These are phyloP conservation scores for Podila verticillata DNA, from an alignment of 192 early-diverging fungal genomes.

Conservation along the genomic window DNA sequence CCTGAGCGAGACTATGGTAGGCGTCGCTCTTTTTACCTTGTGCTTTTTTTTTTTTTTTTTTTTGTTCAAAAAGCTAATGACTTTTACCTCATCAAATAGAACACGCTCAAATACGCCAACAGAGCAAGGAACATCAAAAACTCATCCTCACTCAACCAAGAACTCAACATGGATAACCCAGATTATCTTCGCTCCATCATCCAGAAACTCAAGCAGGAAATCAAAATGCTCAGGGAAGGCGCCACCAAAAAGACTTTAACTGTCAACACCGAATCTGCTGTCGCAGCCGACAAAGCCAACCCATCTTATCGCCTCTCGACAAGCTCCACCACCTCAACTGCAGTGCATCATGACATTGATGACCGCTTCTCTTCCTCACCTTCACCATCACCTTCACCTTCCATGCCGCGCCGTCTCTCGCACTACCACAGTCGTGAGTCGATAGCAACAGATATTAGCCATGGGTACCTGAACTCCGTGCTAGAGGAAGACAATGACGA, in stretches of 20 bases:
- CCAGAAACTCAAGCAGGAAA: slow-evolving; percentile 66
- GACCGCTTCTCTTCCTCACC: slow-evolving; percentile 8
- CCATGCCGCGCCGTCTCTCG: slow-evolving; percentile 5
- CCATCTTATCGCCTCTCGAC: slow-evolving; percentile 31
- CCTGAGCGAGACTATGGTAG: slow-evolving; percentile 82
- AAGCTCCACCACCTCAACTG: slow-evolving; percentile 5
- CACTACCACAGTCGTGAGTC: slow-evolving; percentile 39
- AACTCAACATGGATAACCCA: slow-evolving; percentile 71
- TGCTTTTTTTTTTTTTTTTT: slow-evolving; percentile 1
- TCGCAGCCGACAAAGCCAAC: background rate
- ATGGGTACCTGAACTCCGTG: slow-evolving; percentile 27
- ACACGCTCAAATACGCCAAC: slow-evolving; percentile 96
- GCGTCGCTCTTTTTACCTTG: background rate
- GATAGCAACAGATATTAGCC: slow-evolving; percentile 38
- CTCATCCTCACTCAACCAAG: slow-evolving; percentile 82
- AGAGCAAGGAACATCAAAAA: slow-evolving; percentile 97
- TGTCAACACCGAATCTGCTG: background rate
- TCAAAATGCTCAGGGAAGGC: slow-evolving; percentile 54
- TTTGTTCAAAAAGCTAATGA: background rate
- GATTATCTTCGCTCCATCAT: slow-evolving; percentile 74
- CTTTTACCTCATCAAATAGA: slow-evolving; percentile 39
- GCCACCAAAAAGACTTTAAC: background rate
- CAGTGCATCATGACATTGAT: background rate
- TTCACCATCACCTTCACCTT: slow-evolving; percentile 30
- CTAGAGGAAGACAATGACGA: slow-evolving; percentile 33